Conservation (phyloP, 495 filamentous ascomycete species). For the Penicillium pancosmium region DNA sequence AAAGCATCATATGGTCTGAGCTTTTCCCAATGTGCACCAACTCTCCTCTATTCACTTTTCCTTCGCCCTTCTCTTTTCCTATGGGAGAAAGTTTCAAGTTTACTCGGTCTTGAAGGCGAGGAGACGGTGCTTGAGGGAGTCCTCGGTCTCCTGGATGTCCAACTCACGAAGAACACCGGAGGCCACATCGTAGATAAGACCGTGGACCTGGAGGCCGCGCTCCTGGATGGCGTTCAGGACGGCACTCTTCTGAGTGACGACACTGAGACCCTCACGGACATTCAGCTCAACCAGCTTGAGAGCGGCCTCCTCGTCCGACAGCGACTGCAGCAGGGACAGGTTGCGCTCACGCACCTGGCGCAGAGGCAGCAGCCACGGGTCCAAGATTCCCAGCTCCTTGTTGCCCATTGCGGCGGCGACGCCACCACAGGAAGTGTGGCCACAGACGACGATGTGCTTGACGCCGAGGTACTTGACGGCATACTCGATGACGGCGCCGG, state of each 20-base stretch:
- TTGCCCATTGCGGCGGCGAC: slow-evolving; percentile 70
- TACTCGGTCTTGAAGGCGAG: slow-evolving; percentile 43
- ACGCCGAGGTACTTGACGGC: slow-evolving; percentile 76
- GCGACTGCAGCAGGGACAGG: slow-evolving; percentile 44
- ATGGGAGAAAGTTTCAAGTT: not conserved
- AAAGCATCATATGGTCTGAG: slow-evolving; percentile 1
- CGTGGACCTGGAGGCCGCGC: slow-evolving; percentile 73
- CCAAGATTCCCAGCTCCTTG: slow-evolving; percentile 72
- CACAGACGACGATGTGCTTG: slow-evolving; percentile 81
- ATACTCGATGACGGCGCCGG: slow-evolving; percentile 79
- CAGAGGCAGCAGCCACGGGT: slow-evolving; percentile 79
- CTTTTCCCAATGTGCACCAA: not conserved
- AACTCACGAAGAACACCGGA: slow-evolving; percentile 62
- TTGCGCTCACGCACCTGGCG: slow-evolving; percentile 61
- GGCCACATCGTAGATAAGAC: slow-evolving; percentile 67
- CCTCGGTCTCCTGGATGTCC: slow-evolving; percentile 45
- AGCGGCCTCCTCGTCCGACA: slow-evolving; percentile 50
- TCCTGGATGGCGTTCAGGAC: slow-evolving; percentile 68
- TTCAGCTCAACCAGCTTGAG: slow-evolving; percentile 68
- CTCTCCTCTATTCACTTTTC: not conserved
- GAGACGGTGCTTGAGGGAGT: slow-evolving; percentile 41
- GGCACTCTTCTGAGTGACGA: slow-evolving; percentile 61
- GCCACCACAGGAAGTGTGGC: slow-evolving; percentile 82
- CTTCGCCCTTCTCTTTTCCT: too few relatives aligned
- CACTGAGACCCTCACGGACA: slow-evolving; percentile 65